These are phyloP conservation scores for Globisporangium echinulatum DNA, from an alignment of 352 stramenopile species.

Conservation along the genomic window DNA sequence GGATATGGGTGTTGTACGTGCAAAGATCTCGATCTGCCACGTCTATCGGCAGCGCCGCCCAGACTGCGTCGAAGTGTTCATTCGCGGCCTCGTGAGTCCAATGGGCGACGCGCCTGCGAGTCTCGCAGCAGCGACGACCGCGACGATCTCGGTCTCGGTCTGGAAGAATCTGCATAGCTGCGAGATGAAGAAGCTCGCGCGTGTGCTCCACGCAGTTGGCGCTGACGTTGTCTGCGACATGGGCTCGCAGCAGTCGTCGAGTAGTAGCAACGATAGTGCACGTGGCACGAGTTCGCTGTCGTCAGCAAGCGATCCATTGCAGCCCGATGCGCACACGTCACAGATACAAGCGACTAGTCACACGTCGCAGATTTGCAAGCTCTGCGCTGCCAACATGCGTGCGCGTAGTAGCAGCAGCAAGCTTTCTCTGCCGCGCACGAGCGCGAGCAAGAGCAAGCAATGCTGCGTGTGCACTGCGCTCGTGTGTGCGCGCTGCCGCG, in stretches of 20 bases:
- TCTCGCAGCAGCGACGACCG: conserved; percentile 1
- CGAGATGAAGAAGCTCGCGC: conserved; percentile 13
- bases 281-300: background rate
- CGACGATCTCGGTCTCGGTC: background rate
- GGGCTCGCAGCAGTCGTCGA: background rate
- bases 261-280: too few relatives aligned
- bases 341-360: background rate
- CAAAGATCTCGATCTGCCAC: conserved; percentile 43
- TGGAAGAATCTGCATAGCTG: conserved; percentile 7
- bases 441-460: too few relatives aligned
- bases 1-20: conserved; percentile 31
- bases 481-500: too few relatives aligned
- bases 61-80: conserved; percentile 40
- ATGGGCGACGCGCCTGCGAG: conserved; percentile 1
- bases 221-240: background rate
- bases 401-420: too few relatives aligned
- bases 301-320: background rate
- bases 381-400: too few relatives aligned
- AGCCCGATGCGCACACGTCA: background rate
- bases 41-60: conserved; percentile 40
- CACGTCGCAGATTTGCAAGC: too few relatives aligned
- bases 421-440: too few relatives aligned
- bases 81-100: conserved; percentile 6
- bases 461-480: too few relatives aligned
- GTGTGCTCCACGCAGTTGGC: conserved; percentile 1